phyloP scores from a whole-genome alignment of 2,329 filamentous ascomycete genomes.

The Berkeleyomyces rouxiae region DNA sequence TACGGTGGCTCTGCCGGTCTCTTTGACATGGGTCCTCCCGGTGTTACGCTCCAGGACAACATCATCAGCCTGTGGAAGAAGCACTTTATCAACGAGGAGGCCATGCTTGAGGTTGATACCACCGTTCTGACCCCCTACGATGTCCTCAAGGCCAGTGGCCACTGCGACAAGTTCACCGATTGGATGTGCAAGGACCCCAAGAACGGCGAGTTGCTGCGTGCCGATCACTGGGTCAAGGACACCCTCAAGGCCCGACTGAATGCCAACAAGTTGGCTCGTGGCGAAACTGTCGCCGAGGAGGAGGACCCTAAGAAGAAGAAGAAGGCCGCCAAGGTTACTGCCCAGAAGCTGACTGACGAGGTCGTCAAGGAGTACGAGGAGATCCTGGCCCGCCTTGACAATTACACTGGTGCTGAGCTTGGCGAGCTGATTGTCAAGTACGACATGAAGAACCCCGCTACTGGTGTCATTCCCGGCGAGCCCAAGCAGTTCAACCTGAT shows the following conservation, averaged over 20 bases:
- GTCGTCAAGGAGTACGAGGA: conserved; percentile 83
- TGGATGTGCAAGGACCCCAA: conserved; percentile 99
- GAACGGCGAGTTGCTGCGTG: conserved; percentile 89
- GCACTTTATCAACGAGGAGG: conserved; percentile 83
- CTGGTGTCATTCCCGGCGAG: conserved; percentile 56
- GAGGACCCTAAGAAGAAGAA: conserved; percentile 73
- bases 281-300: conserved; percentile 61
- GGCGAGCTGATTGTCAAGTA: conserved; percentile 80
- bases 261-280: conserved; percentile 83
- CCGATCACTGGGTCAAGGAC: conserved; percentile 92
- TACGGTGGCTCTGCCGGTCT: conserved; percentile 80
- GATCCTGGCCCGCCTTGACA: conserved; percentile 82
- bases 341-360: conserved; percentile 71
- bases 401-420: conserved; percentile 76
- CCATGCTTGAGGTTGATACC: conserved; percentile 92
- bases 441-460: conserved; percentile 72
- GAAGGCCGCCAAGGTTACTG: conserved; percentile 57
- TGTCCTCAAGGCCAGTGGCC: conserved; percentile 86
- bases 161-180: conserved; percentile 95
- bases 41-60: conserved; percentile 72
- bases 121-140: conserved; percentile 85
- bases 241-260: conserved; percentile 75
- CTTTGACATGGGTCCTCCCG: conserved; percentile 85
- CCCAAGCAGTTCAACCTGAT: conserved; percentile 95
- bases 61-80: conserved; percentile 82